Evolutionary conservation across 169 alveolate species (phyloP).

Genomic region (Cryptosporidium andersoni): DNA sequence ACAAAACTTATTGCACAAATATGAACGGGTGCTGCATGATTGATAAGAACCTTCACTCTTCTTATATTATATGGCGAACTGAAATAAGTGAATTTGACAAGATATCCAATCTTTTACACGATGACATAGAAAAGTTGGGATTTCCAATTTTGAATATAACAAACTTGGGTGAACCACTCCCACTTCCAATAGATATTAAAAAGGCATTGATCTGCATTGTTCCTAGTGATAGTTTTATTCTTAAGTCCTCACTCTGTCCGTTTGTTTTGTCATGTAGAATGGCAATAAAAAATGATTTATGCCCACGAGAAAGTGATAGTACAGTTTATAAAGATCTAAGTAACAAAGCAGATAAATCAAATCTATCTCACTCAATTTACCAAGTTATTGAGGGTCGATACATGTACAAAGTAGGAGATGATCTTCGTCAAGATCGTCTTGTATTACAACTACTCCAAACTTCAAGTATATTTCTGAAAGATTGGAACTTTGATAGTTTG

Average conservation of each 20-base stretch:
- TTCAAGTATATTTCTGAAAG: slow-evolving; percentile 87
- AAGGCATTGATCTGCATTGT: slow-evolving; percentile 56
- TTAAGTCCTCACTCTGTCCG: slow-evolving; percentile 69
- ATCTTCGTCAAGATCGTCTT: slow-evolving; percentile 93
- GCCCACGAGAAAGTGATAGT: slow-evolving; percentile 10
- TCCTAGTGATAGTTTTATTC: slow-evolving; percentile 58
- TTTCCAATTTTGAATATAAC: slow-evolving; percentile 44
- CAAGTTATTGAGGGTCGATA: slow-evolving; percentile 71
- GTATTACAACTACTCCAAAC: slow-evolving; percentile 88
- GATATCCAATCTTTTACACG: not conserved
- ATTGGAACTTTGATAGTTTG: slow-evolving; percentile 88
- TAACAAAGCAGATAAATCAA: slow-evolving; percentile 11
- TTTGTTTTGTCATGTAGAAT: slow-evolving; percentile 61
- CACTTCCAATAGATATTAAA: slow-evolving; percentile 63
- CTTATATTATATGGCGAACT: slow-evolving; percentile 8
- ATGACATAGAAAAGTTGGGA: slow-evolving; percentile 6
- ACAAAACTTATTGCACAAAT: slow-evolving; percentile 11
- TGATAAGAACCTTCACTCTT: slow-evolving; percentile 25
- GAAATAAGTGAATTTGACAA: not conserved
- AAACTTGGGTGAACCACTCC: slow-evolving; percentile 48
- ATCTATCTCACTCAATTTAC: slow-evolving; percentile 47
- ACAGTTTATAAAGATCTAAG: not conserved
- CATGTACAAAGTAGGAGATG: slow-evolving; percentile 95
- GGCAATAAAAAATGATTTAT: slow-evolving; percentile 1
- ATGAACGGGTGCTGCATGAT: not conserved